phyloP scores from a whole-genome alignment of 2,329 filamentous ascomycete genomes.

The Rhexocercosporidium sp. region DNA sequence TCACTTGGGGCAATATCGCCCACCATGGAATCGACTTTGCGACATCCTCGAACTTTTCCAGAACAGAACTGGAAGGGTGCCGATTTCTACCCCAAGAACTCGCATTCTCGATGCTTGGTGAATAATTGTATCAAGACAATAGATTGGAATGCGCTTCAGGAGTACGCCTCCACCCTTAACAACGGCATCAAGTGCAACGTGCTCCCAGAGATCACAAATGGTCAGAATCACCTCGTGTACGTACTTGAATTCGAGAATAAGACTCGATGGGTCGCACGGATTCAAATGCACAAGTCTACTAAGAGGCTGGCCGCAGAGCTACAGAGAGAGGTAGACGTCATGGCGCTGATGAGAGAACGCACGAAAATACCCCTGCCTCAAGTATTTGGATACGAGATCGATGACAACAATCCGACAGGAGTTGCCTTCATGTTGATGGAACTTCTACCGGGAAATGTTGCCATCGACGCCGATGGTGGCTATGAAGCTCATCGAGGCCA shows the following conservation, averaged over 20 bases:
- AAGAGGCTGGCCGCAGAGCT: not conserved
- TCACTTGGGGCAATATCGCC: not conserved
- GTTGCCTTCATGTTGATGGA: not conserved
- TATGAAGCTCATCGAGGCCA: not conserved
- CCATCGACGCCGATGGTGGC: not conserved
- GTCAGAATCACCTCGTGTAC: not conserved
- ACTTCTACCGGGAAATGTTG: not conserved
- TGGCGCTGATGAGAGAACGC: not conserved
- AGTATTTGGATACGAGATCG: not conserved
- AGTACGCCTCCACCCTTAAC: not conserved
- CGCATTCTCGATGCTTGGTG: not conserved
- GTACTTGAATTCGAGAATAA: not conserved
- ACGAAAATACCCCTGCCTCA: not conserved
- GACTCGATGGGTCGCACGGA: not conserved
- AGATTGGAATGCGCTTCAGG: not conserved
- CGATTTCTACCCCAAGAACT: slow-evolving; percentile 4
- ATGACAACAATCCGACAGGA: not conserved
- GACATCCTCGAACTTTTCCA: not conserved
- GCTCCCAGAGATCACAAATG: not conserved
- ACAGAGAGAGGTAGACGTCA: not conserved
- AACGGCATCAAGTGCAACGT: not conserved
- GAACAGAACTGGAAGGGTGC: not conserved
- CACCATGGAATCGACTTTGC: not conserved
- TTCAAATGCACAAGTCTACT: not conserved
- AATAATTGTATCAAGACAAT: not conserved